Evolutionary conservation across 139 green algal species (phyloP), one percentile per base, ranked within the genome.

Genomic region (Chlorella sp.): DNA sequence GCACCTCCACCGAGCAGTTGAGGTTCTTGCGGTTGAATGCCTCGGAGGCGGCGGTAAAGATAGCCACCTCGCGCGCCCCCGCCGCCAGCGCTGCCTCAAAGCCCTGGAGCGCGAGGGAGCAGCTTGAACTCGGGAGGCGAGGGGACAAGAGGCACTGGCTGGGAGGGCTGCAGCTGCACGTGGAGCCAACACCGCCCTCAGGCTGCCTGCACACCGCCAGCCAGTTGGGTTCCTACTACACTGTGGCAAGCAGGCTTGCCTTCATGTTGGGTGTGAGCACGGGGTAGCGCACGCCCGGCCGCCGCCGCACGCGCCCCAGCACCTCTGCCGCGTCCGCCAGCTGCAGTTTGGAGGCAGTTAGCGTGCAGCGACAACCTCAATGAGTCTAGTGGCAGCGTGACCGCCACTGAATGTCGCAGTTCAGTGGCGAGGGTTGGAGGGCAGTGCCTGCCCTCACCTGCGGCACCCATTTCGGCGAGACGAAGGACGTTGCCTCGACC

Each of bases 211-310:
- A n/a, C n/a, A n/a, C n/a, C 9, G 48, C 17, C 48, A 80, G 60
- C 60, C 60, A 68, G 60, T 30, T 36, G 28, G 8, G 60, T 6
- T 30, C 13, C 28, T 68, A 1, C 60, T 4, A n/a, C n/a, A n/a
- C n/a, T n/a, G n/a, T n/a, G 46, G 8, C 46, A 7, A 54, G 46
- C 46, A 54, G 46, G 46, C 54, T 41, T 48, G 48, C 88, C 91
- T 97, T 95, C 51, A 97, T 67, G 89, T 98, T 98, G 36, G 96
- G 96, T 1, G 90, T 94, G 1, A 98, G 93, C 48, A 97, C 96
- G 9, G 94, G 90, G 85, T 98, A 97, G 7, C 78, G 69, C 44
- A 93, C 89, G 24, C 91, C 92, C 16, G 81, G 78, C 3, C 56
- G 60, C 43, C 64, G 72, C 4, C 64, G 34, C 19, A 98, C 95